These are phyloP conservation scores for Fusarium pilosicola DNA, from an alignment of 2,329 filamentous ascomycete genomes.

Conservation along the genomic window DNA sequence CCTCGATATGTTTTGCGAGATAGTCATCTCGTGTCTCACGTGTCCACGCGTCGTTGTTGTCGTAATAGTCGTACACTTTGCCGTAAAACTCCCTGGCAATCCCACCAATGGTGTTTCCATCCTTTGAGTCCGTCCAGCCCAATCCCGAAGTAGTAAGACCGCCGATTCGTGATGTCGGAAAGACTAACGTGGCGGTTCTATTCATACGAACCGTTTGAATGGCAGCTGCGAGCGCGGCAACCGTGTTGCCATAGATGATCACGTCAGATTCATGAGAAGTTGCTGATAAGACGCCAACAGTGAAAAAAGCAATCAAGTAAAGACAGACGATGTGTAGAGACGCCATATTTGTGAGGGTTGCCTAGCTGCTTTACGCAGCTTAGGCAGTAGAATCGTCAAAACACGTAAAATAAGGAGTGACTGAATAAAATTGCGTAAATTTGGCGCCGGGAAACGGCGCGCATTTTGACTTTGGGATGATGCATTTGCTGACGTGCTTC, in stretches of 20 bases:
- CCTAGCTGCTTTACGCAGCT: neutral
- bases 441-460: neutral
- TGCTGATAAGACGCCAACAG: neutral
- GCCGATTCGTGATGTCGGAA: slow-evolving; percentile 20
- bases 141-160: slow-evolving; percentile 32
- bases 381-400: neutral
- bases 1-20: slow-evolving; percentile 12
- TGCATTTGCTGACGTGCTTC: neutral
- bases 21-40: slow-evolving; percentile 23
- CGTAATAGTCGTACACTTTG: slow-evolving; percentile 27
- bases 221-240: slow-evolving; percentile 31
- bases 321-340: neutral
- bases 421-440: neutral
- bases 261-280: slow-evolving; percentile 23
- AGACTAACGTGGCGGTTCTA: slow-evolving; percentile 22
- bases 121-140: slow-evolving; percentile 29
- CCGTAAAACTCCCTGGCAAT: slow-evolving; percentile 28
- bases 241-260: slow-evolving; percentile 35
- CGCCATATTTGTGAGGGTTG: neutral
- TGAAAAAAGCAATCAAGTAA: neutral
- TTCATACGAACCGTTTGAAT: slow-evolving; percentile 34
- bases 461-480: neutral
- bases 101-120: slow-evolving; percentile 27
- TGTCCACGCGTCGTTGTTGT: neutral
- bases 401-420: neutral